Percentiles rank a stretch among this genome's conserved stretches.
These are phyloP conservation scores for Neonothopanus nambi DNA, from an alignment of 1,284 basidiomycete genomes.

Conservation along the genomic window DNA sequence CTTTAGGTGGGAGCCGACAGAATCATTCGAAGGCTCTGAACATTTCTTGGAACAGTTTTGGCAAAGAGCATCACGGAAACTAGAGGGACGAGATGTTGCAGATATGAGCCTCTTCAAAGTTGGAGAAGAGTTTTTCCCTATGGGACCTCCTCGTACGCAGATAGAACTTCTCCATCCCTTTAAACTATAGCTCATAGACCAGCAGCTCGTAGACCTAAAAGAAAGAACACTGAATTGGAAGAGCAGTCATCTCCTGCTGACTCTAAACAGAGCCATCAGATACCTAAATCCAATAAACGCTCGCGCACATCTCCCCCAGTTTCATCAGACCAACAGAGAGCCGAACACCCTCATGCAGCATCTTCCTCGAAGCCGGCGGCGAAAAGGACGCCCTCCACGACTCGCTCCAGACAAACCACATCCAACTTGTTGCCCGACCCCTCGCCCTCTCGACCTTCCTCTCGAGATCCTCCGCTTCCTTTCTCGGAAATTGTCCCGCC, in stretches of 20 bases:
- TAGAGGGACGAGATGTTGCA: constrained; percentile 48
- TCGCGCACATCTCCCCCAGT: constrained; percentile 10
- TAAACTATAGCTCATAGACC: not conserved
- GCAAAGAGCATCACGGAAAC: constrained; percentile 43
- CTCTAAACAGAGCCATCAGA: not conserved
- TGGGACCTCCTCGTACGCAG: constrained; percentile 54
- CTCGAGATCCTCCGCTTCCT: not conserved
- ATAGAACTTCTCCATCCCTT: not conserved
- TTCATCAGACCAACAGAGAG: constrained; percentile 22
- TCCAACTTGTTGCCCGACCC: constrained; percentile 7
- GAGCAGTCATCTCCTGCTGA: not conserved
- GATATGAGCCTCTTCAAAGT: constrained; percentile 50
- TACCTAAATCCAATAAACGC: constrained; percentile 2
- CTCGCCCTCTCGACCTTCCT: constrained; percentile 9
- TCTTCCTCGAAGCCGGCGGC: not conserved
- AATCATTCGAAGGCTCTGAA: constrained; percentile 61
- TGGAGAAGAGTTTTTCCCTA: constrained; percentile 54
- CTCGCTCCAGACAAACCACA: constrained; percentile 8
- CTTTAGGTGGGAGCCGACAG: constrained; percentile 66
- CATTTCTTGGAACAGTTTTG: constrained; percentile 62
- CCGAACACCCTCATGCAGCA: constrained; percentile 24
- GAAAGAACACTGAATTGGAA: not conserved
- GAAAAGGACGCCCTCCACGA: not conserved
- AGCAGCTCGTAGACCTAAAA: not conserved
- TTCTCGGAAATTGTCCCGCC: constrained; percentile 29